Percentiles rank a stretch among this genome's conserved stretches.
Evolutionary conservation across 805 yeast species (phyloP).

Genomic region (Pichia californica): DNA sequence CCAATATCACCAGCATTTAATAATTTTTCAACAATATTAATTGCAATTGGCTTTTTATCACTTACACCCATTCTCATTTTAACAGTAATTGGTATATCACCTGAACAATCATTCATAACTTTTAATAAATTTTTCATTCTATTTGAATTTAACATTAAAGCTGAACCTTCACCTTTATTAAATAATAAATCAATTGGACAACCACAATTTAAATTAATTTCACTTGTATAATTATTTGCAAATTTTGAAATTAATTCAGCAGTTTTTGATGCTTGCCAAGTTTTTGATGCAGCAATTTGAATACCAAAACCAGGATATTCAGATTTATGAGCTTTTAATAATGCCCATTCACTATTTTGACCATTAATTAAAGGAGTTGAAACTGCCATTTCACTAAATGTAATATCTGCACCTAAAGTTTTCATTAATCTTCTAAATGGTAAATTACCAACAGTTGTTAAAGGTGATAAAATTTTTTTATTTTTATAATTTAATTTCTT

Average conservation of each 20-base stretch:
- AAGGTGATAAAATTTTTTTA: slow-evolving; percentile 88
- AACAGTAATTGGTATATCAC: slow-evolving; percentile 87
- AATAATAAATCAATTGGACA: slow-evolving; percentile 96
- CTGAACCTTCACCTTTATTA: slow-evolving; percentile 94
- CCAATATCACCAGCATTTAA: slow-evolving; percentile 63
- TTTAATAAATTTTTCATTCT: slow-evolving; percentile 69
- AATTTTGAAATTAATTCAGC: slow-evolving; percentile 67
- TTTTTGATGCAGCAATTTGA: slow-evolving; percentile 86
- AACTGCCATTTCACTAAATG: slow-evolving; percentile 94
- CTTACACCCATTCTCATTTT: slow-evolving; percentile 89
- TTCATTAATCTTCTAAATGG: slow-evolving; percentile 94
- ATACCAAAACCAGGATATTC: slow-evolving; percentile 90
- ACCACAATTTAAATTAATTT: slow-evolving; percentile 89
- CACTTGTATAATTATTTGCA: slow-evolving; percentile 54
- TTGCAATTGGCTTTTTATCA: slow-evolving; percentile 87
- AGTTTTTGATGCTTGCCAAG: slow-evolving; percentile 91
- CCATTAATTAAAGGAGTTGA: slow-evolving; percentile 84
- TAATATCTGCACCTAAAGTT: slow-evolving; percentile 82
- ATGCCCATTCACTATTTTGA: slow-evolving; percentile 93
- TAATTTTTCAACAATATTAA: slow-evolving; percentile 60
- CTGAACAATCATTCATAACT: slow-evolving; percentile 83
- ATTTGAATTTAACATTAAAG: slow-evolving; percentile 83
- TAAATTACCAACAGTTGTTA: slow-evolving; percentile 95
- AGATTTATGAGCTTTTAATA: slow-evolving; percentile 77
- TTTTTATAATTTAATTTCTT: slow-evolving; percentile 57